Conservation (phyloP, 1,284 basidiomycete genomes). For the Melampsora americana region DNA sequence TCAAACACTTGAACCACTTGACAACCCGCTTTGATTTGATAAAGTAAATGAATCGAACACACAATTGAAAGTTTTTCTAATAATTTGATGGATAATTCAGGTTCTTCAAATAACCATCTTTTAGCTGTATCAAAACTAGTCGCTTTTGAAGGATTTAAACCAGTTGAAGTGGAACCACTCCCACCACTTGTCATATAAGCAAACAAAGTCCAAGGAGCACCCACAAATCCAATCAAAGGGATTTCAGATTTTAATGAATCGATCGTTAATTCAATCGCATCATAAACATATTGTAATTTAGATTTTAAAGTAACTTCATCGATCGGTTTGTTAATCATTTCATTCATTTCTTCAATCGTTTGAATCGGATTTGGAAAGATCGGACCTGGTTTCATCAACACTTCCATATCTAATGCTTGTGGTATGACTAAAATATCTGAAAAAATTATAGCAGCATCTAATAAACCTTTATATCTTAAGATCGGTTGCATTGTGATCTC, state of each 20-base stretch:
- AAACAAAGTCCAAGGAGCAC: constrained; percentile 94
- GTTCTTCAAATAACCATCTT: constrained; percentile 84
- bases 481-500: constrained; percentile 89
- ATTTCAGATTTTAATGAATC: constrained; percentile 75
- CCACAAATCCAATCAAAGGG: constrained; percentile 89
- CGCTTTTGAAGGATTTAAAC: constrained; percentile 26
- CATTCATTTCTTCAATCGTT: constrained; percentile 69
- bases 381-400: constrained; percentile 84
- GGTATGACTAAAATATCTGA: constrained; percentile 90
- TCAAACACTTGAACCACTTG: constrained; percentile 93
- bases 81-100: constrained; percentile 72
- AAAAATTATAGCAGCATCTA: constrained; percentile 95
- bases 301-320: constrained; percentile 63
- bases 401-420: constrained; percentile 90
- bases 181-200: constrained; percentile 96
- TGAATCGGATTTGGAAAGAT: constrained; percentile 76
- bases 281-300: constrained; percentile 83
- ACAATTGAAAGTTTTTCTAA: constrained; percentile 74
- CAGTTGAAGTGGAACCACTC: constrained; percentile 60
- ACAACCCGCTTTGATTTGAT: constrained; percentile 78
- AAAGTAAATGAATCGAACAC: constrained; percentile 79
- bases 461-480: constrained; percentile 71
- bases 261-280: constrained; percentile 79
- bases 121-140: constrained; percentile 71
- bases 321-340: constrained; percentile 57